Conservation (phyloP, 768 basidiomycete genomes). For the Omphalotus guepiniiformis region DNA sequence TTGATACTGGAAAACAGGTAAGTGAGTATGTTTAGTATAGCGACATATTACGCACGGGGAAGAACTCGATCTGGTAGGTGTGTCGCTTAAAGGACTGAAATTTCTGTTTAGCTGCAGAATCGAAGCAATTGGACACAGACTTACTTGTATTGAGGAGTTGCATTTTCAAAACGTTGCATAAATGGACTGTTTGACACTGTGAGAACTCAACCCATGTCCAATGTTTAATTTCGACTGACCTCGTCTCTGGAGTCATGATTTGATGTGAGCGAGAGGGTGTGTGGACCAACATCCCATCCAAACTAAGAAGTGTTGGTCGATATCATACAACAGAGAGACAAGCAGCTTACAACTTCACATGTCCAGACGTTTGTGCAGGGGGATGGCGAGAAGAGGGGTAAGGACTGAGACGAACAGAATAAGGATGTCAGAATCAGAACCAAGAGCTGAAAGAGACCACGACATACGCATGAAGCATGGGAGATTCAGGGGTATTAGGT, state of each 20-base stretch:
- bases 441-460: too few relatives aligned
- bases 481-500: slow-evolving; percentile 4
- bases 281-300: background rate
- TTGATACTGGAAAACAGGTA: background rate
- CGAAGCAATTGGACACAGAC: background rate
- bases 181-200: too few relatives aligned
- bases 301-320: background rate
- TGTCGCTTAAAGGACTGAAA: background rate
- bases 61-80: slow-evolving; percentile 1
- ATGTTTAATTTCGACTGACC: slow-evolving; percentile 2
- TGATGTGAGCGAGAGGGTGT: slow-evolving; percentile 1
- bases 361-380: background rate
- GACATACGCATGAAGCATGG: slow-evolving; percentile 4
- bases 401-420: background rate
- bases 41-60: background rate
- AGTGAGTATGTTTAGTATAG: background rate
- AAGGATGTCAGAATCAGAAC: background rate
- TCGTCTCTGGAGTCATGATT: slow-evolving; percentile 16
- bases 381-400: slow-evolving; percentile 5
- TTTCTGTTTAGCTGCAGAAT: background rate
- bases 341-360: background rate
- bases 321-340: background rate
- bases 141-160: background rate
- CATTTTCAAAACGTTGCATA: background rate
- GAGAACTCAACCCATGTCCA: background rate